Conservation (phyloP, 305 asterid genomes). For the Fraxinus nigra region DNA sequence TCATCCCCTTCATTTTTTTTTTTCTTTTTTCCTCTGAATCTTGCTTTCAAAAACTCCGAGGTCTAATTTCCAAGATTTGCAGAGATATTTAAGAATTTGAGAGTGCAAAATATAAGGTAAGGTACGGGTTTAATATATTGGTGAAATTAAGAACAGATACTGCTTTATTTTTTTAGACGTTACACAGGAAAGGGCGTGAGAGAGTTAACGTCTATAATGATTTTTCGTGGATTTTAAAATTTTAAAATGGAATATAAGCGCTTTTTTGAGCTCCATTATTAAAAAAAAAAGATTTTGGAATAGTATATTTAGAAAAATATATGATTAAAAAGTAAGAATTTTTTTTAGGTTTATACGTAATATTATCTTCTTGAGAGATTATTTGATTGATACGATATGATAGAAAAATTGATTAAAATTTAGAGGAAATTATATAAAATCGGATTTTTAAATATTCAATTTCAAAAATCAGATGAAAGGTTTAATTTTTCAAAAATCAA, state of each 20-base stretch:
- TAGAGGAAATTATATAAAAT: too few relatives aligned
- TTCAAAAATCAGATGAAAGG: too few relatives aligned
- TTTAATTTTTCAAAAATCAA: too few relatives aligned
- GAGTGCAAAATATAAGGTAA: conserved; percentile 3
- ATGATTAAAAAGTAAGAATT: too few relatives aligned
- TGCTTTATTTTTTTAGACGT: conserved; percentile 22
- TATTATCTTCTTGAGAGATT: too few relatives aligned
- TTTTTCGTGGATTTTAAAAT: conserved; percentile 33
- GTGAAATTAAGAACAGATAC: conserved; percentile 1
- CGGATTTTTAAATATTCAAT: too few relatives aligned
- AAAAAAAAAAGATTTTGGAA: too few relatives aligned
- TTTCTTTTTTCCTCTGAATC: not conserved
- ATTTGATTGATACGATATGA: too few relatives aligned
- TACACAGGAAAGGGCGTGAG: conserved; percentile 24
- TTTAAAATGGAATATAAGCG: conserved; percentile 17
- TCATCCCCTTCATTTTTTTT: conserved; percentile 56
- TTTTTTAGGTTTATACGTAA: too few relatives aligned
- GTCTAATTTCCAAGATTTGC: conserved; percentile 7
- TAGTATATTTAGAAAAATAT: too few relatives aligned
- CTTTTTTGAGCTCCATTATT: too few relatives aligned
- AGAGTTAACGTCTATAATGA: conserved; percentile 61
- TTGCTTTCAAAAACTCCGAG: not conserved
- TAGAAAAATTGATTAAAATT: too few relatives aligned
- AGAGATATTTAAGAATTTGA: not conserved
- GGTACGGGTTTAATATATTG: not conserved